A percentile compares a stretch with the other conserved stretches of the same genome.
phyloP scores from a whole-genome alignment of 1,284 basidiomycete genomes.

The Cutaneotrichosporon spelunceum region DNA sequence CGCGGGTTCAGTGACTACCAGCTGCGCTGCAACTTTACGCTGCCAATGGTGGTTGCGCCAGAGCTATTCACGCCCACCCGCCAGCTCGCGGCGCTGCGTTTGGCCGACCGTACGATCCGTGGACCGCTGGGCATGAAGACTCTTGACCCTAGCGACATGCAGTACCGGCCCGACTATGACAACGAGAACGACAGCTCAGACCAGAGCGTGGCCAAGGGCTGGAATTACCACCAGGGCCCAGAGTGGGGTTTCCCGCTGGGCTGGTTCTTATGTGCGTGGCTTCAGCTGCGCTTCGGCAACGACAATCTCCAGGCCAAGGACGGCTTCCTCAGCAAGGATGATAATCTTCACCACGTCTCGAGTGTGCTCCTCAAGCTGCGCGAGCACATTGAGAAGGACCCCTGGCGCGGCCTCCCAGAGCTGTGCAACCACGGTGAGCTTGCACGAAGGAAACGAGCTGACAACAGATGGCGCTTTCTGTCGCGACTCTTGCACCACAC shows the following conservation, averaged over 20 bases:
- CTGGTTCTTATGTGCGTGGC: conserved; percentile 89
- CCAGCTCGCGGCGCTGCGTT: conserved; percentile 70
- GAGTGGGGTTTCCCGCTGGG: conserved; percentile 94
- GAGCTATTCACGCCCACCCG: conserved; percentile 83
- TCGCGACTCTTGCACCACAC: conserved; percentile 80
- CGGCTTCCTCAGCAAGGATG: conserved; percentile 55
- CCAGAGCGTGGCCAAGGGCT: conserved; percentile 75
- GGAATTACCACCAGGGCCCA: conserved; percentile 64
- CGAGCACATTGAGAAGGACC: conserved; percentile 68
- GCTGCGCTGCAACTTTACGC: conserved; percentile 84
- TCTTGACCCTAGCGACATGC: conserved; percentile 74
- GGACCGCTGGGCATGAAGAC: conserved; percentile 92
- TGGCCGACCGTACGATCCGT: conserved; percentile 72
- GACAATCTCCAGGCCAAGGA: conserved; percentile 52
- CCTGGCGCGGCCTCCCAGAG: conserved; percentile 89
- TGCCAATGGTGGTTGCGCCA: conserved; percentile 95
- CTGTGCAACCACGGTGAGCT: conserved; percentile 67
- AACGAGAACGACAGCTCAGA: conserved; percentile 87
- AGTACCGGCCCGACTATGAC: conserved; percentile 85
- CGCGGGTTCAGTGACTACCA: conserved; percentile 97
- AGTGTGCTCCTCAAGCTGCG: conserved; percentile 66
- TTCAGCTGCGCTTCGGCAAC: conserved; percentile 69
- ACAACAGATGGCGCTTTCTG: conserved; percentile 66
- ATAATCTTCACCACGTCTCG: conserved; percentile 72
- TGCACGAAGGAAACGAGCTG: not conserved